phyloP scores from a whole-genome alignment of 2,329 filamentous ascomycete species.

The Trichoderma koningii region DNA sequence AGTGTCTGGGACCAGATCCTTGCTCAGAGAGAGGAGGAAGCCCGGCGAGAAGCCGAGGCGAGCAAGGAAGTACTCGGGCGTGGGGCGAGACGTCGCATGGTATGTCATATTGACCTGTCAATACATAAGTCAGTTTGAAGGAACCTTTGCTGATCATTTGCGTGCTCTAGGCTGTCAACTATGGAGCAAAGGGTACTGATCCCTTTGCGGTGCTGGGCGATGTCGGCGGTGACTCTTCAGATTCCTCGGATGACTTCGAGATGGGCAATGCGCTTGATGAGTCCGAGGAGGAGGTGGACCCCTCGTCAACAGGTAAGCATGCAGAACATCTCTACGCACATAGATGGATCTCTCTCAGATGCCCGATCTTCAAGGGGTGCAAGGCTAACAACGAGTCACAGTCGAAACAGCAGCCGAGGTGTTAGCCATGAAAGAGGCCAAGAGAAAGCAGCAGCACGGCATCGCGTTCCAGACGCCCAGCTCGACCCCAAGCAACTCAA shows the following conservation, averaged over 20 bases:
- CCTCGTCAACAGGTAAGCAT: conserved; percentile 42
- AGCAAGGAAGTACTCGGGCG: conserved; percentile 78
- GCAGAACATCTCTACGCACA: conserved; percentile 32
- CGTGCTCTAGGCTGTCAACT: conserved; percentile 39
- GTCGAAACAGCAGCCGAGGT: conserved; percentile 36
- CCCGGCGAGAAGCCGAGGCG: conserved; percentile 67
- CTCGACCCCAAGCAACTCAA: neutral
- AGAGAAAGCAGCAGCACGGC: conserved; percentile 9
- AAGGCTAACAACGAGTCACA: conserved; percentile 39
- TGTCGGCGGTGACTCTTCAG: conserved; percentile 35
- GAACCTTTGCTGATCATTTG: conserved; percentile 28
- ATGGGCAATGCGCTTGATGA: conserved; percentile 37
- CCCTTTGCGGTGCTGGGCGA: conserved; percentile 34
- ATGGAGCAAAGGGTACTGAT: conserved; percentile 36
- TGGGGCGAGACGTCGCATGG: conserved; percentile 70
- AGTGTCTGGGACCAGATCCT: conserved; percentile 91
- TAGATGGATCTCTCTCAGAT: neutral
- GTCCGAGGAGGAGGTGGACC: conserved; percentile 36
- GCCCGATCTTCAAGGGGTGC: conserved; percentile 33
- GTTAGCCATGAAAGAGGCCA: conserved; percentile 26
- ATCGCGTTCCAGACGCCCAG: conserved; percentile 4
- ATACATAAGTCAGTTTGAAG: neutral
- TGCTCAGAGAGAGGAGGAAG: conserved; percentile 76
- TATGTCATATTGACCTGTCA: conserved; percentile 34
- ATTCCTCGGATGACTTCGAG: conserved; percentile 42